Evolutionary conservation across 129 eudicot genomes (phyloP), one percentile per base, ranked within the genome.

Genomic region (Heracleum sosnowskyi): DNA sequence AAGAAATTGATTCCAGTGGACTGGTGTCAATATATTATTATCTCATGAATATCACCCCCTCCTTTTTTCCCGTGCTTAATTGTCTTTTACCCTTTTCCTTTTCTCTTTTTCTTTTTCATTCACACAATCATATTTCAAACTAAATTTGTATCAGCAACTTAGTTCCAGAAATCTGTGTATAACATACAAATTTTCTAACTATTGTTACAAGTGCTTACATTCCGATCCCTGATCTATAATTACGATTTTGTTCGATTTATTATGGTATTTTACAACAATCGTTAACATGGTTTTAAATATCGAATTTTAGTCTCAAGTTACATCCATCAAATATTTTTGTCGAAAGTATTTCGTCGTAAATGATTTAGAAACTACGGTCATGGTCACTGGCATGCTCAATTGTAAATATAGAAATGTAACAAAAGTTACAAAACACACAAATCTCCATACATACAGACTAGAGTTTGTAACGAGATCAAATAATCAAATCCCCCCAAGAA

Each of bases 381-480:
- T 22, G 16, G 36, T 39, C 80, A 4, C 55, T 24, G 17, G 33
- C 55, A 64, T 40, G 41, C 34, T 36, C 49, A 31, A 69, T 26
- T 44, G 47, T 12, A 12, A 11, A 44, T 11, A 1, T 17, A 6
- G 5, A n/a, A n/a, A 12, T 40, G 8, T 18, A 12, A 28, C 11
- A 42, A n/a, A n/a, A n/a, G n/a, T n/a, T n/a, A n/a, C n/a, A n/a
- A 49, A 35, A 45, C 57, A 51, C 47, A 49, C 44, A 42, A 77
- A 79, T 81, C 79, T 73, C 71, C 41, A 62, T 33, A 77, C 64
- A 24, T 7, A 57, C 5, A 42, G 73, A 40, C 60, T 12, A 35
- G 72, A 83, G 79, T 83, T 57, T 69, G 16, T 9, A 79, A 75
- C 83, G 79, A 82, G 82, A 82, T 85, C 84, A 85, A 85, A 76